phyloP scores from a whole-genome alignment of 305 asterid genomes.

The Fraxinus sp. region DNA sequence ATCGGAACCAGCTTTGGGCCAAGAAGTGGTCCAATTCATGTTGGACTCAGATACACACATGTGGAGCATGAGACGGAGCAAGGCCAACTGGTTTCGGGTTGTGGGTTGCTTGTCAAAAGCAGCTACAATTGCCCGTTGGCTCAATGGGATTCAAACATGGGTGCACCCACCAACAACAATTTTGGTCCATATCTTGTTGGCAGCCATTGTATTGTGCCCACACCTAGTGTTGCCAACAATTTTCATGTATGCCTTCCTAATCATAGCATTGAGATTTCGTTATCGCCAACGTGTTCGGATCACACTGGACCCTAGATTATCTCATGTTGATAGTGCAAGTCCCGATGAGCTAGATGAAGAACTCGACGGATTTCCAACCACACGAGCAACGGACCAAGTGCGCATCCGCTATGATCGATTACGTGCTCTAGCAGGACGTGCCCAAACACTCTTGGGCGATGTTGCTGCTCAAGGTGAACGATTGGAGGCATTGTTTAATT shows the following conservation, averaged over 20 bases:
- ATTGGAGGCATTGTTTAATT: slow-evolving; percentile 76
- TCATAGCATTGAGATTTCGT: slow-evolving; percentile 50
- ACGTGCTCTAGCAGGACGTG: slow-evolving; percentile 78
- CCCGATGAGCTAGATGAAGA: slow-evolving; percentile 84
- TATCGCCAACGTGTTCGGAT: slow-evolving; percentile 52
- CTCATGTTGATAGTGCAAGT: slow-evolving; percentile 59
- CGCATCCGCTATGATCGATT: slow-evolving; percentile 66
- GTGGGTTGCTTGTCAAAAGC: slow-evolving; percentile 66
- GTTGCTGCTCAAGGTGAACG: slow-evolving; percentile 90
- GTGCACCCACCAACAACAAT: slow-evolving; percentile 65
- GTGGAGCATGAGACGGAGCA: slow-evolving; percentile 96
- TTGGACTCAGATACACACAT: slow-evolving; percentile 73
- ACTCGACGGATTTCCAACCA: slow-evolving; percentile 73
- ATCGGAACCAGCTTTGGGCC: slow-evolving; percentile 83
- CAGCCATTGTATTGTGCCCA: slow-evolving; percentile 67
- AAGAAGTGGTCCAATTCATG: slow-evolving; percentile 86
- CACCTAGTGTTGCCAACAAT: slow-evolving; percentile 65
- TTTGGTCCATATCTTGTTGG: slow-evolving; percentile 53
- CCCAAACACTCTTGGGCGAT: slow-evolving; percentile 79
- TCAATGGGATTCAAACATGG: slow-evolving; percentile 71
- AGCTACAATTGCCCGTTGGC: slow-evolving; percentile 60
- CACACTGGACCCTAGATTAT: slow-evolving; percentile 64
- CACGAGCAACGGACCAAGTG: slow-evolving; percentile 55
- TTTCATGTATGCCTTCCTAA: slow-evolving; percentile 65
- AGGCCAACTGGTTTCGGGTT: slow-evolving; percentile 85